phyloP scores from a whole-genome alignment of 164 flowering plant genomes.

The Berberis thunbergii region DNA sequence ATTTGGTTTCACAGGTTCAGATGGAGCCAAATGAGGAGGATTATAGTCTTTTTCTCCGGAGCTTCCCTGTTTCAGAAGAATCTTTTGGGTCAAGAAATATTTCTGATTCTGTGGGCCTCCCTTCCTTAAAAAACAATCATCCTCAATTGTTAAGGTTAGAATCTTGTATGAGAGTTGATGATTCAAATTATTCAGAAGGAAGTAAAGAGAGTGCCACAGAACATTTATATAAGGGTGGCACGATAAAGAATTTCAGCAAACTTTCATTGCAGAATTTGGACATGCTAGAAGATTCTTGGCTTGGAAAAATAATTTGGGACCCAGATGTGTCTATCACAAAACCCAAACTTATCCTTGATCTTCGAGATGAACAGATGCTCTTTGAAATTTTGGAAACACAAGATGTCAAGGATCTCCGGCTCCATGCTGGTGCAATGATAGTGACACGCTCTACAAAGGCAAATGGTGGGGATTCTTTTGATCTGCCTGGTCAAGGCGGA shows the following conservation, averaged over 20 bases:
- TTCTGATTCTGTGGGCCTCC: constrained; percentile 12
- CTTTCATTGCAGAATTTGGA: constrained; percentile 53
- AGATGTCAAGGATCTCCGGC: constrained; percentile 42
- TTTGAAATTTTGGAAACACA: constrained; percentile 69
- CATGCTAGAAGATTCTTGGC: constrained; percentile 75
- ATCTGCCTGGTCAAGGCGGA: constrained; percentile 45
- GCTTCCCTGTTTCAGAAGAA: constrained; percentile 36
- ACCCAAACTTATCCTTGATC: constrained; percentile 86
- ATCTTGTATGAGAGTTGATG: constrained; percentile 31
- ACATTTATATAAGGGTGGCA: constrained; percentile 28
- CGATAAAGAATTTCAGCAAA: constrained; percentile 33
- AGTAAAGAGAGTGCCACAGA: constrained; percentile 19
- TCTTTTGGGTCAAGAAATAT: constrained; percentile 46
- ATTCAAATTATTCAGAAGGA: constrained; percentile 16
- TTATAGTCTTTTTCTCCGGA: constrained; percentile 20
- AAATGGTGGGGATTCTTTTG: constrained; percentile 39
- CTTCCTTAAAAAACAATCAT: constrained; percentile 34
- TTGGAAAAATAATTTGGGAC: constrained; percentile 79
- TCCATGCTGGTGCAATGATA: constrained; percentile 92
- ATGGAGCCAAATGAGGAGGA: constrained; percentile 26
- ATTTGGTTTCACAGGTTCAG: constrained; percentile 16
- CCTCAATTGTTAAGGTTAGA: constrained; percentile 85
- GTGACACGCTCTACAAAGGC: constrained; percentile 42
- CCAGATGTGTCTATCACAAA: constrained; percentile 28
- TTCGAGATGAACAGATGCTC: constrained; percentile 93